These are phyloP conservation scores for Hydnomerulius pinastri DNA, from an alignment of 768 basidiomycete genomes.

Conservation along the genomic window DNA sequence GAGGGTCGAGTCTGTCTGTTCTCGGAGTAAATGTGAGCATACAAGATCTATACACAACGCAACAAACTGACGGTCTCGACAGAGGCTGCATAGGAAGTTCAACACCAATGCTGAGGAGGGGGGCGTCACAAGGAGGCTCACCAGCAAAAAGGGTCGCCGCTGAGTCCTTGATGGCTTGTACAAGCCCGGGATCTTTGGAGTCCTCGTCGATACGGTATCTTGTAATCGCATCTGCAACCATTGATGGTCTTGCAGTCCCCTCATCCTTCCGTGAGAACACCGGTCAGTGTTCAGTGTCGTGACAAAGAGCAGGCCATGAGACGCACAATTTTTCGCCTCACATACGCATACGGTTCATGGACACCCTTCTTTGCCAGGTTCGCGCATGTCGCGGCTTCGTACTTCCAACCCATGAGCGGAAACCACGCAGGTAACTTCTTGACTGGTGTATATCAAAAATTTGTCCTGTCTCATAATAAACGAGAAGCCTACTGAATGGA, in stretches of 20 bases:
- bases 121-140: no score
- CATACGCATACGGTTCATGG: slow-evolving; percentile 16
- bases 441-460: slow-evolving; percentile 12
- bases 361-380: slow-evolving; percentile 3
- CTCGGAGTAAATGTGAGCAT: not conserved
- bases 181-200: slow-evolving; percentile 9
- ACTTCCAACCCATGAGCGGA: slow-evolving; percentile 26
- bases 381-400: slow-evolving; percentile 11
- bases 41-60: no score
- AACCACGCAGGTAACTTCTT: slow-evolving; percentile 24
- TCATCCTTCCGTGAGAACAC: slow-evolving; percentile 1
- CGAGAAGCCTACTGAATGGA: slow-evolving; percentile 13
- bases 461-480: not conserved
- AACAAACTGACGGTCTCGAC: slow-evolving; percentile 31
- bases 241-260: slow-evolving; percentile 11
- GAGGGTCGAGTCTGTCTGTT: slow-evolving; percentile 28
- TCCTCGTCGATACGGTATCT: slow-evolving; percentile 7
- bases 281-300: not conserved
- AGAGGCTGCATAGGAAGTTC: slow-evolving; percentile 22
- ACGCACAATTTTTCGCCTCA: not conserved
- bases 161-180: slow-evolving; percentile 17
- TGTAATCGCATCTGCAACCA: slow-evolving; percentile 18
- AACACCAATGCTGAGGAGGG: no score
- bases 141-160: slow-evolving; percentile 21
- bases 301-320: not conserved